phyloP scores from a whole-genome alignment of 2,329 filamentous ascomycete species.

The Trichoderma simmonsii region DNA sequence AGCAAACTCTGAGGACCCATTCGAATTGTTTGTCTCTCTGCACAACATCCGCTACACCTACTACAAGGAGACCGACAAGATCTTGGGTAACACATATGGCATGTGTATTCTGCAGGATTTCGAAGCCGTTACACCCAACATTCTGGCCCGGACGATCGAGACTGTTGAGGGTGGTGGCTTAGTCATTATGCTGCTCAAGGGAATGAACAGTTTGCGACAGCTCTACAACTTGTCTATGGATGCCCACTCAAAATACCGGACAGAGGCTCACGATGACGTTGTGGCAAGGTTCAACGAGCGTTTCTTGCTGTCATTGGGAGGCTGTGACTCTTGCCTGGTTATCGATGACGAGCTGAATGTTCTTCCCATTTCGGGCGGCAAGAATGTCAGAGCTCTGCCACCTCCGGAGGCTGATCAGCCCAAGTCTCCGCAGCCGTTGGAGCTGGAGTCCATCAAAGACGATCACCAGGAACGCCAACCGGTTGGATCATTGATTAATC shows the following conservation, averaged over 20 bases:
- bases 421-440: conserved; percentile 67
- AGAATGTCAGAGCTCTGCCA: conserved; percentile 79
- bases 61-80: conserved; percentile 99
- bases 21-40: conserved; percentile 93
- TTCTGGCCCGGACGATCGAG: conserved; percentile 90
- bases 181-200: conserved; percentile 86
- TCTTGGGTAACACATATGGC: conserved; percentile 94
- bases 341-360: conserved; percentile 98
- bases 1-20: conserved; percentile 87
- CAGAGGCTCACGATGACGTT: conserved; percentile 93
- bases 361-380: conserved; percentile 91
- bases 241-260: conserved; percentile 92
- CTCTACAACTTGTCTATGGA: conserved; percentile 98
- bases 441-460: conserved; percentile 85
- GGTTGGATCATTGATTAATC: conserved; percentile 75
- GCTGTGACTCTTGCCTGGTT: conserved; percentile 90
- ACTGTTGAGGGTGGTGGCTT: conserved; percentile 95
- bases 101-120: conserved; percentile 99
- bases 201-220: conserved; percentile 96
- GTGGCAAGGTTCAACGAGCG: conserved; percentile 96
- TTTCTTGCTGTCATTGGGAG: conserved; percentile 92
- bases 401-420: conserved; percentile 70
- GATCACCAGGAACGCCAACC: conserved; percentile 80
- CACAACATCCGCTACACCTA: conserved; percentile 98
- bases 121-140: conserved; percentile 94